phyloP scores from a whole-genome alignment of 306 rosid species.

The Vigna nakashimae region DNA sequence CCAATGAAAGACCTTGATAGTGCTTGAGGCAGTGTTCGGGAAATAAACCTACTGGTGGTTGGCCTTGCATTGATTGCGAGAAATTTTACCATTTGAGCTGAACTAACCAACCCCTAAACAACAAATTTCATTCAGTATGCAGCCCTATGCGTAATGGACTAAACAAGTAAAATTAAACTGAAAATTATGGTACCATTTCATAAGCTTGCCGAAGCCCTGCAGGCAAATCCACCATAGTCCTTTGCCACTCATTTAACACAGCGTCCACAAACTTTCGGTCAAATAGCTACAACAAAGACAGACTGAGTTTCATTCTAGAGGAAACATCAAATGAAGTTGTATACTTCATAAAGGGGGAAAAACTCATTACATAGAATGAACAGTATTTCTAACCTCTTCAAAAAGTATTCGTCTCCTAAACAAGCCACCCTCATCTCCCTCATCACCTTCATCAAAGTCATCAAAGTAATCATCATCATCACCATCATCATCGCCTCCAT shows the following conservation, averaged over 20 bases:
- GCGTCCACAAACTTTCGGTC: conserved; percentile 96
- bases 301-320: conserved; percentile 32
- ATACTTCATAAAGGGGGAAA: not conserved
- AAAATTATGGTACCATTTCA: conserved; percentile 76
- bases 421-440: conserved; percentile 97
- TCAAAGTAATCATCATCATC: conserved; percentile 98
- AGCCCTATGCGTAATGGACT: conserved; percentile 35
- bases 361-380: conserved; percentile 2
- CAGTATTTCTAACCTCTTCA: conserved; percentile 77
- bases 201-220: conserved; percentile 98
- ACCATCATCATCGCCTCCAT: conserved; percentile 93
- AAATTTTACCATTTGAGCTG: conserved; percentile 92
- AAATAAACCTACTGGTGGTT: conserved; percentile 79
- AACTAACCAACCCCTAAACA: conserved; percentile 93
- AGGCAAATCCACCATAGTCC: conserved; percentile 94
- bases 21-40: conserved; percentile 78
- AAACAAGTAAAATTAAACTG: conserved; percentile 36
- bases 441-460: conserved; percentile 96
- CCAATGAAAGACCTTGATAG: conserved; percentile 94
- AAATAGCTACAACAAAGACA: conserved; percentile 73
- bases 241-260: conserved; percentile 94
- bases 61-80: conserved; percentile 95
- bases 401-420: conserved; percentile 84
- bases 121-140: conserved; percentile 48
- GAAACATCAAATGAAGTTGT: conserved; percentile 32